Evolutionary conservation across 2,329 filamentous ascomycete species (phyloP).

Genomic region (Xylaria sp.): DNA sequence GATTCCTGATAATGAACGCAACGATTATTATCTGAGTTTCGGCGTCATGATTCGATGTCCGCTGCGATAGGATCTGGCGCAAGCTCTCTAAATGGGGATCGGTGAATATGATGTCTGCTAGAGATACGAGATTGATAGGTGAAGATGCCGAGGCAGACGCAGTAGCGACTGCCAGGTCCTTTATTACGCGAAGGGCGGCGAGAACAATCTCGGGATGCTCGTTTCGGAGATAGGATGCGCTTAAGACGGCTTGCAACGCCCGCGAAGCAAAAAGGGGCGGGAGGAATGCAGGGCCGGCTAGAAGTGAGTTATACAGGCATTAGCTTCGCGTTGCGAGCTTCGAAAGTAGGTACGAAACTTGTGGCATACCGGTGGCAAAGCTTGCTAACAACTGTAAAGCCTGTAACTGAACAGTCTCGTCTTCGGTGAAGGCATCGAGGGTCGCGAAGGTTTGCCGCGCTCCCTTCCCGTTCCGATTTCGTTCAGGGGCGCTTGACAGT

Average conservation of each 20-base stretch:
- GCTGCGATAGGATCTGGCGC: slow-evolving; percentile 71
- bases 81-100: slow-evolving; percentile 70
- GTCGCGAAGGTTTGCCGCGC: slow-evolving; percentile 48
- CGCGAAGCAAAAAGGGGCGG: slow-evolving; percentile 75
- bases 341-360: background rate
- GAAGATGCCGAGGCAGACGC: slow-evolving; percentile 63
- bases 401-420: slow-evolving; percentile 77
- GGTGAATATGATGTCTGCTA: slow-evolving; percentile 75
- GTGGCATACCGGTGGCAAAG: slow-evolving; percentile 78
- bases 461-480: slow-evolving; percentile 56
- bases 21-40: slow-evolving; percentile 73
- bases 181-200: slow-evolving; percentile 78
- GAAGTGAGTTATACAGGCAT: slow-evolving; percentile 27
- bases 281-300: slow-evolving; percentile 84
- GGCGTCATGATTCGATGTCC: slow-evolving; percentile 60
- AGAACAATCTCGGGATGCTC: slow-evolving; percentile 75
- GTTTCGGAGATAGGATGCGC: slow-evolving; percentile 73
- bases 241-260: slow-evolving; percentile 75
- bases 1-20: slow-evolving; percentile 63
- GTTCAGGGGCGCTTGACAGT: slow-evolving; percentile 50
- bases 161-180: slow-evolving; percentile 75
- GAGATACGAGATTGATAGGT: slow-evolving; percentile 59
- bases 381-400: slow-evolving; percentile 87
- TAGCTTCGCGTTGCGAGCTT: slow-evolving; percentile 35
- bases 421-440: slow-evolving; percentile 61